Evolutionary conservation across 352 stramenopile species (phyloP).

Genomic region (Phytophthora sansomeana): DNA sequence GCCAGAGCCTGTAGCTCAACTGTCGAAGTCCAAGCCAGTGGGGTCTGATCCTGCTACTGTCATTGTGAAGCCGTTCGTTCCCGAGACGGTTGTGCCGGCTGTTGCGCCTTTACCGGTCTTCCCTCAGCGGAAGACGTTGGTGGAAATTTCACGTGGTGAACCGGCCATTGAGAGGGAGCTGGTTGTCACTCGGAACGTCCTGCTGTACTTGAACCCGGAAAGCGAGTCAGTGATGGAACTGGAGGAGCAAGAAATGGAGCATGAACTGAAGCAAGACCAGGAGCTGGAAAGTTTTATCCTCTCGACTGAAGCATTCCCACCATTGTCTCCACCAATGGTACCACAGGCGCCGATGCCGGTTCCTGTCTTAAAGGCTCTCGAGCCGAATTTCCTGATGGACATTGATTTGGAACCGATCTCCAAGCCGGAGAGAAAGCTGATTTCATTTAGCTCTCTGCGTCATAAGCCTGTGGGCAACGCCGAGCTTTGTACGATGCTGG

Average conservation of each 20-base stretch:
- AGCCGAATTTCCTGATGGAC: slow-evolving; percentile 51
- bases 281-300: slow-evolving; percentile 25
- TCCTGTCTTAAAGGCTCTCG: slow-evolving; percentile 13
- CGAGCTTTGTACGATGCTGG: slow-evolving; percentile 49
- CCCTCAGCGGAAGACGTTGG: slow-evolving; percentile 31
- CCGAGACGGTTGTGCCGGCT: slow-evolving; percentile 8
- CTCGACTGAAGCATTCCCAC: slow-evolving; percentile 28
- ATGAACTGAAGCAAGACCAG: slow-evolving; percentile 16
- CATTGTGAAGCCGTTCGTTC: slow-evolving; percentile 12
- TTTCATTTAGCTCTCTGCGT: slow-evolving; percentile 23
- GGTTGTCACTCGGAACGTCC: slow-evolving; percentile 40
- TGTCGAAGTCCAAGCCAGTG: slow-evolving; percentile 12
- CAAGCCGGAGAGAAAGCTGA: slow-evolving; percentile 35
- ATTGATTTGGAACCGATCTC: slow-evolving; percentile 47
- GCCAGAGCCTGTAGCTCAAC: slow-evolving; percentile 3
- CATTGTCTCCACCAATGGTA: slow-evolving; percentile 21
- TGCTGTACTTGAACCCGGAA: slow-evolving; percentile 37
- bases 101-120: slow-evolving; percentile 25
- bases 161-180: slow-evolving; percentile 31
- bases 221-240: slow-evolving; percentile 19
- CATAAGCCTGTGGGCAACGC: slow-evolving; percentile 34
- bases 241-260: slow-evolving; percentile 27
- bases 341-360: slow-evolving; percentile 15
- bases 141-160: slow-evolving; percentile 31
- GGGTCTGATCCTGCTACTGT: slow-evolving; percentile 14